Percentiles rank a stretch among this genome's conserved stretches.
These are phyloP conservation scores for Clarireedia hainanense DNA, from an alignment of 2,329 filamentous ascomycete species.

Conservation along the genomic window DNA sequence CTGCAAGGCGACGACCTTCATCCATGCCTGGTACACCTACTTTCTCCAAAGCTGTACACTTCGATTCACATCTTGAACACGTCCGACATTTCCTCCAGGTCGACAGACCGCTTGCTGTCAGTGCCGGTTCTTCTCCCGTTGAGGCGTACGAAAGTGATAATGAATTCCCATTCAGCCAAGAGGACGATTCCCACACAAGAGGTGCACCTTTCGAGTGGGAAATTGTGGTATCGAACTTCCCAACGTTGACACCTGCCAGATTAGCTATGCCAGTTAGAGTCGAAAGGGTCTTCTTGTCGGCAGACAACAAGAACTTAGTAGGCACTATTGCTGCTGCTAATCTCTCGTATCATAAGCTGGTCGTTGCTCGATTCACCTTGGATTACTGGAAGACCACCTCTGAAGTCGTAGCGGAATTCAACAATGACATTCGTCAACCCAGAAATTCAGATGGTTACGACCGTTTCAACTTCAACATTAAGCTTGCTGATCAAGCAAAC, in stretches of 20 bases:
- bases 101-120: conserved; percentile 91
- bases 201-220: conserved; percentile 70
- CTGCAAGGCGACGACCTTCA: conserved; percentile 68
- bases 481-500: conserved; percentile 82
- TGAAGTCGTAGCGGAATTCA: conserved; percentile 84
- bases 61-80: conserved; percentile 92
- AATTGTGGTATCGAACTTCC: conserved; percentile 78
- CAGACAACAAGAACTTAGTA: conserved; percentile 78
- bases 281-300: conserved; percentile 79
- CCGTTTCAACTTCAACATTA: conserved; percentile 90
- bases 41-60: conserved; percentile 95
- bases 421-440: conserved; percentile 64
- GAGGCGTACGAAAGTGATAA: conserved; percentile 79
- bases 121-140: conserved; percentile 83
- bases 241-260: conserved; percentile 55
- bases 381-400: conserved; percentile 99
- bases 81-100: conserved; percentile 93
- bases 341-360: conserved; percentile 78
- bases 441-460: conserved; percentile 64
- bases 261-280: conserved; percentile 64
- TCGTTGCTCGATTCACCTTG: conserved; percentile 89
- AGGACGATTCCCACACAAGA: conserved; percentile 33
- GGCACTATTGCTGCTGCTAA: conserved; percentile 83
- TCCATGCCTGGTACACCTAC: conserved; percentile 98
- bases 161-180: conserved; percentile 73